Percentiles rank a stretch among this genome's conserved stretches.
phyloP scores from a whole-genome alignment of 108 stramenopile genomes.

The Parietichytrium sp. region DNA sequence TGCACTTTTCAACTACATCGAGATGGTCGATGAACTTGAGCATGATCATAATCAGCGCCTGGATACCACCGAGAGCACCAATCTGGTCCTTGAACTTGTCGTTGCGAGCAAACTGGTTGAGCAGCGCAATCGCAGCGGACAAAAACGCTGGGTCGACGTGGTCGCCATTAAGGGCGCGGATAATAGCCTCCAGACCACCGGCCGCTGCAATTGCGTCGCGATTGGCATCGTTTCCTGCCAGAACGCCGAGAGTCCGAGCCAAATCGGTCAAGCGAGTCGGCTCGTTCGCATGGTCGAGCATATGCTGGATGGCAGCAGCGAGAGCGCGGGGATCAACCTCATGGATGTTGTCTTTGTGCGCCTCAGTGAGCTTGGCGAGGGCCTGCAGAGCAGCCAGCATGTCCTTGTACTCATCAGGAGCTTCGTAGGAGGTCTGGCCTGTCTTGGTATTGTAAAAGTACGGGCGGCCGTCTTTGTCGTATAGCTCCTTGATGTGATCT shows the following conservation, averaged over 20 bases:
- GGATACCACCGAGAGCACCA: slow-evolving; percentile 7
- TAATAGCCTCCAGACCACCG: slow-evolving; percentile 28
- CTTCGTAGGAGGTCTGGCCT: slow-evolving; percentile 32
- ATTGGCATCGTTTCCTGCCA: slow-evolving; percentile 4
- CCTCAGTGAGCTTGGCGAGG: background rate
- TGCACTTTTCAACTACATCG: background rate
- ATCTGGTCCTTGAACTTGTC: slow-evolving; percentile 36
- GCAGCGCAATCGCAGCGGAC: background rate
- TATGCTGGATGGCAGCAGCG: background rate
- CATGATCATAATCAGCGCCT: background rate
- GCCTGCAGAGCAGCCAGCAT: background rate
- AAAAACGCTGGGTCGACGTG: background rate
- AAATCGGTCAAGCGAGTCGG: background rate
- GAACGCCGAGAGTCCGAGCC: background rate
- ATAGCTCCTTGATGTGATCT: slow-evolving; percentile 4
- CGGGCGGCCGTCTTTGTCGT: slow-evolving; percentile 32
- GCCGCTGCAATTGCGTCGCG: background rate
- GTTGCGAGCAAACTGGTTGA: slow-evolving; percentile 32
- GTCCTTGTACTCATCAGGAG: slow-evolving; percentile 24
- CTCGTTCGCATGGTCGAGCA: background rate
- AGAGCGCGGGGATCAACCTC: background rate
- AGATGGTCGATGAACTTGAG: background rate
- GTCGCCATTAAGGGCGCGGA: background rate
- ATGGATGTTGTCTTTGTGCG: slow-evolving; percentile 31
- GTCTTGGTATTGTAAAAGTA: slow-evolving; percentile 42